phyloP scores from a whole-genome alignment of 202 grass and related monocot species.

The Miscanthus sacchariflorus region DNA sequence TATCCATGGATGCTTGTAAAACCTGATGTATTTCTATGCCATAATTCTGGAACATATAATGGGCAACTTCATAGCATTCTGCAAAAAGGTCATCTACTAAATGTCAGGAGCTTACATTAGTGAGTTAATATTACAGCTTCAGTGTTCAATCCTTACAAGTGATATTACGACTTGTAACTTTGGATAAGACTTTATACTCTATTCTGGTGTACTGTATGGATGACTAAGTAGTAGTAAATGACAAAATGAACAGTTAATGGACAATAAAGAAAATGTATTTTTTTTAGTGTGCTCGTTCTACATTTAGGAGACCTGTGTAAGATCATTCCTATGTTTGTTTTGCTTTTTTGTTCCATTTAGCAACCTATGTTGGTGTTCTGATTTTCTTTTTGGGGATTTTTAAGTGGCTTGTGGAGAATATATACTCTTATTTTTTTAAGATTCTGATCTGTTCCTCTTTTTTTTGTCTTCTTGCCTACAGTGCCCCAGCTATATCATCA shows the following conservation, averaged over 20 bases:
- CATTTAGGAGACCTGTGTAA: background rate
- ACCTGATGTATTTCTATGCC: background rate
- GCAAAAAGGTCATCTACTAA: too few species aligned
- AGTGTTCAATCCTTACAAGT: too few species aligned
- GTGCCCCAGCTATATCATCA: constrained; percentile 90
- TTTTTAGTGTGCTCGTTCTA: background rate
- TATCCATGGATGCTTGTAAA: constrained; percentile 9
- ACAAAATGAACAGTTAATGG: constrained; percentile 1
- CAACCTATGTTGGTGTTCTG: background rate
- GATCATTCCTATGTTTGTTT: background rate
- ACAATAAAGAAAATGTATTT: background rate
- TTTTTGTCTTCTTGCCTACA: constrained; percentile 50
- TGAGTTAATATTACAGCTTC: too few species aligned
- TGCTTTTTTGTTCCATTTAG: background rate
- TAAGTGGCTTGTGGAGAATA: constrained; percentile 21
- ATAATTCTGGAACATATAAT: background rate
- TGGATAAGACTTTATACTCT: background rate
- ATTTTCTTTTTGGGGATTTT: background rate
- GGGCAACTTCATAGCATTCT: too few species aligned
- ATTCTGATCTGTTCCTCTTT: constrained; percentile 14
- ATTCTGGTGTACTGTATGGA: background rate
- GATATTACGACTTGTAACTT: too few species aligned
- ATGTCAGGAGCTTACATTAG: too few species aligned
- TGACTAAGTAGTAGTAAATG: constrained; percentile 16
- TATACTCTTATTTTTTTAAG: too few species aligned